A percentile compares a stretch with the other conserved stretches of the same genome.
Conservation (phyloP, 2,329 filamentous ascomycete genomes). For the Endothia cerciana region DNA sequence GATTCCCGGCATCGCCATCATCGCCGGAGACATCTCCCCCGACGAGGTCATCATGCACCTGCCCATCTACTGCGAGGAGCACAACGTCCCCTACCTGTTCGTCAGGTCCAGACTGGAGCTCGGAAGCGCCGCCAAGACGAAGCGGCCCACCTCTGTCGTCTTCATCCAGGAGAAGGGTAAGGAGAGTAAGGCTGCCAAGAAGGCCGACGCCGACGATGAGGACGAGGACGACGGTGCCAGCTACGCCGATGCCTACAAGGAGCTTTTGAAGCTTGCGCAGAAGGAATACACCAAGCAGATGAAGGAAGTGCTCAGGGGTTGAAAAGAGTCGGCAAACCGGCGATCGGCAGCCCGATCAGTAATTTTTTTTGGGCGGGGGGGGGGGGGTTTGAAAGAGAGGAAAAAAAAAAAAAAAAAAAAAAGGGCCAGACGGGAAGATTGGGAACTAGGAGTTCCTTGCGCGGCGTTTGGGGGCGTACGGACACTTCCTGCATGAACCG, state of each 20-base stretch:
- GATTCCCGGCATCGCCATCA: conserved; percentile 79
- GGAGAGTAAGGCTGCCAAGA: conserved; percentile 49
- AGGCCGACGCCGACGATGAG: conserved; percentile 49
- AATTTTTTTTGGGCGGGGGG: no score
- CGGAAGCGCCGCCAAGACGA: conserved; percentile 90
- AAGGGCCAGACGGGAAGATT: neutral
- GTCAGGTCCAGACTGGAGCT: conserved; percentile 91
- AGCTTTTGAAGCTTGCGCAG: conserved; percentile 67
- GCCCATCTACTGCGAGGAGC: conserved; percentile 96
- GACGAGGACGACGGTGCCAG: conserved; percentile 58
- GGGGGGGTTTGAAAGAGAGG: neutral
- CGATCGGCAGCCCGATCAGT: neutral
- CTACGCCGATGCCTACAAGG: conserved; percentile 66
- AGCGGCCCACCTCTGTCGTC: conserved; percentile 94
- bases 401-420: neutral
- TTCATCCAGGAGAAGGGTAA: conserved; percentile 72
- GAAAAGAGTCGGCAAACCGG: neutral
- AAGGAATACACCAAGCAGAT: conserved; percentile 66
- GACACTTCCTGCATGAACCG: conserved; percentile 18
- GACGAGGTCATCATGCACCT: conserved; percentile 99
- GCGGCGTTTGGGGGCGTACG: conserved; percentile 29
- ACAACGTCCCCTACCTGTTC: conserved; percentile 96
- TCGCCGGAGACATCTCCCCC: conserved; percentile 96
- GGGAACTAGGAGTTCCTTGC: conserved; percentile 18
- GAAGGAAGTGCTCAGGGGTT: conserved; percentile 32